Conservation (phyloP, 305 asterid genomes). For the Solanum hybrid region DNA sequence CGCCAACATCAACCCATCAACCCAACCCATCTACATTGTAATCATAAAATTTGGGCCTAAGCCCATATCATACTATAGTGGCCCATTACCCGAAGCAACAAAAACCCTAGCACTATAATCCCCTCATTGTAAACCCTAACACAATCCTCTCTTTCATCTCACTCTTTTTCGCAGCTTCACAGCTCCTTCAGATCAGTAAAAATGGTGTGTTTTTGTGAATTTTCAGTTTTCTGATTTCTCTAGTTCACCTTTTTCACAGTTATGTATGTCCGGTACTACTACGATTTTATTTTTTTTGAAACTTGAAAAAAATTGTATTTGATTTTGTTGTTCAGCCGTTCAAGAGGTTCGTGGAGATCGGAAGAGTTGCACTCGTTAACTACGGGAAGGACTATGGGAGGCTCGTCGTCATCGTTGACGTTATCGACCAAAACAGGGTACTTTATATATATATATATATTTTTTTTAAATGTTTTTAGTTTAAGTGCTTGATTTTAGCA, state of each 20-base stretch:
- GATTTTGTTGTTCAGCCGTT: conserved; percentile 44
- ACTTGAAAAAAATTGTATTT: conserved; percentile 2
- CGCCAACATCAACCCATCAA: neutral
- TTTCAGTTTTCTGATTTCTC: neutral
- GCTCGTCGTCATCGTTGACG: conserved; percentile 94
- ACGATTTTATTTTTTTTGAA: neutral
- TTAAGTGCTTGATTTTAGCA: neutral
- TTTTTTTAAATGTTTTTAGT: neutral
- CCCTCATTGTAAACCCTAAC: neutral
- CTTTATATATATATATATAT: neutral
- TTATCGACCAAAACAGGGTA: conserved; percentile 90
- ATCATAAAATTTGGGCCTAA: neutral
- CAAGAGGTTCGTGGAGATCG: conserved; percentile 98
- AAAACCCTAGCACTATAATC: conserved; percentile 7
- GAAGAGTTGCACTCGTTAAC: conserved; percentile 91
- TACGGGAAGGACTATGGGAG: conserved; percentile 84
- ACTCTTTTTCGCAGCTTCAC: neutral
- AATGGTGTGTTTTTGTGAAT: neutral
- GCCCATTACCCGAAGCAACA: neutral
- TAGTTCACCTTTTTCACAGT: neutral
- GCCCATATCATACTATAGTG: neutral
- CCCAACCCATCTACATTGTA: neutral
- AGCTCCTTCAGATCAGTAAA: neutral
- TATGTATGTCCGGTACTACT: neutral
- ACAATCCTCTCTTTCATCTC: neutral